A percentile compares a stretch with the other conserved stretches of the same genome.
Evolutionary conservation across 2,329 filamentous ascomycete species (phyloP).

Genomic region (Talaromyces marneffei): DNA sequence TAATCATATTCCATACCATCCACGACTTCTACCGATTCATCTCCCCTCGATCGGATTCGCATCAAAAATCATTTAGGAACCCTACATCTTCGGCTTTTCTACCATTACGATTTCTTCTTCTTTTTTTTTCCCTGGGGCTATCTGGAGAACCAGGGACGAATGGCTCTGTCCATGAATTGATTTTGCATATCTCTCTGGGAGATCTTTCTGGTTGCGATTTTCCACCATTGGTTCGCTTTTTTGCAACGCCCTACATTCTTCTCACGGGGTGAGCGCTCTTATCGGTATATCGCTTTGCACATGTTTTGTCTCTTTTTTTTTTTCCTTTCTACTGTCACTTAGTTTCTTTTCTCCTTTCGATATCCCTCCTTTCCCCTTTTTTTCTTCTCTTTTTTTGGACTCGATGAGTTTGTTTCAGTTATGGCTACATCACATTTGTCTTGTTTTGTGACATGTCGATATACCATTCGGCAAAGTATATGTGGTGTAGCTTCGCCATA

Average conservation of each 20-base stretch:
- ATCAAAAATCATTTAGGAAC: constrained; percentile 1
- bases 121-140: constrained; percentile 5
- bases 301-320: background rate
- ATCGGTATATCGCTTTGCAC: constrained; percentile 12
- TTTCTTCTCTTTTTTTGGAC: background rate
- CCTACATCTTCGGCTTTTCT: background rate
- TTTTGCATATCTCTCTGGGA: background rate
- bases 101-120: background rate
- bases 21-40: constrained; percentile 1
- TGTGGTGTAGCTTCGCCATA: background rate
- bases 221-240: constrained; percentile 3
- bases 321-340: constrained; percentile 15
- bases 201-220: background rate
- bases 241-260: constrained; percentile 9
- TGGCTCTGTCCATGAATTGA: background rate
- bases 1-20: constrained; percentile 3
- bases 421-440: constrained; percentile 3
- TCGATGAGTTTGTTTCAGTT: background rate
- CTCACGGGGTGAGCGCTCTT: constrained; percentile 9
- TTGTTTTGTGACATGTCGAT: constrained; percentile 5
- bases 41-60: constrained; percentile 1
- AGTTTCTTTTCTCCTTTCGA: constrained; percentile 8
- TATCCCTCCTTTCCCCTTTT: constrained; percentile 4
- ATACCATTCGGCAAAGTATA: constrained; percentile 4
- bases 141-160: background rate